phyloP scores from a whole-genome alignment of 345 rosid species.

The Syzygium aromaticum region DNA sequence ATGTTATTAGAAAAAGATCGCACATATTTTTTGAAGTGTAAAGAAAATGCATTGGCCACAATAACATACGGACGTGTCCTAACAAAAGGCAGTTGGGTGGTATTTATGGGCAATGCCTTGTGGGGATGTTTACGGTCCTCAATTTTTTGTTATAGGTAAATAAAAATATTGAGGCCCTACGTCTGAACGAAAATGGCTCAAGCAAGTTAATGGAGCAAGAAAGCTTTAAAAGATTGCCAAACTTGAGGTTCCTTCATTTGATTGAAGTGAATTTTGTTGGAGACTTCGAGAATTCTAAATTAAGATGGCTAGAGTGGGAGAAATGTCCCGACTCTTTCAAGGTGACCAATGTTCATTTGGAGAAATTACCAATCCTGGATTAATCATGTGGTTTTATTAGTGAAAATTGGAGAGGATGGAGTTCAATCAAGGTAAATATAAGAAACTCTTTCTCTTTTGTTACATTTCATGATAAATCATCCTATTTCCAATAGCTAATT shows the following conservation, averaged over 20 bases:
- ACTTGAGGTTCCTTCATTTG: not conserved
- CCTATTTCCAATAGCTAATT: not conserved
- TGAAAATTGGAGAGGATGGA: not conserved
- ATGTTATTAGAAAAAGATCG: too few relatives aligned
- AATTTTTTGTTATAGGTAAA: accelerated
- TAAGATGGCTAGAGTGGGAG: not conserved
- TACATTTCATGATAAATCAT: not conserved
- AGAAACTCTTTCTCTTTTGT: not conserved
- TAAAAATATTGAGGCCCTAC: not conserved
- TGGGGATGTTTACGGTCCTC: not conserved
- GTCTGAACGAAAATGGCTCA: not conserved
- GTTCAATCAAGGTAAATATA: not conserved
- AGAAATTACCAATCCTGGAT: accelerated
- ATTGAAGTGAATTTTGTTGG: not conserved
- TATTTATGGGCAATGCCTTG: not conserved
- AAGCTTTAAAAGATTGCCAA: not conserved
- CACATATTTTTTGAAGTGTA: too few relatives aligned
- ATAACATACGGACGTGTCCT: too few relatives aligned
- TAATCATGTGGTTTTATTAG: not conserved
- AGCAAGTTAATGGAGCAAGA: not conserved
- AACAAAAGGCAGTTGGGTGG: too few relatives aligned
- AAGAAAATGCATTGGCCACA: too few relatives aligned
- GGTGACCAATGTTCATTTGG: not conserved
- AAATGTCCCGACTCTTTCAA: accelerated
- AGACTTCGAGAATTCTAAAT: accelerated